Evolutionary conservation across 2,329 filamentous ascomycete genomes (phyloP).

Genomic region (Aspergillus oerlinghausenensis): DNA sequence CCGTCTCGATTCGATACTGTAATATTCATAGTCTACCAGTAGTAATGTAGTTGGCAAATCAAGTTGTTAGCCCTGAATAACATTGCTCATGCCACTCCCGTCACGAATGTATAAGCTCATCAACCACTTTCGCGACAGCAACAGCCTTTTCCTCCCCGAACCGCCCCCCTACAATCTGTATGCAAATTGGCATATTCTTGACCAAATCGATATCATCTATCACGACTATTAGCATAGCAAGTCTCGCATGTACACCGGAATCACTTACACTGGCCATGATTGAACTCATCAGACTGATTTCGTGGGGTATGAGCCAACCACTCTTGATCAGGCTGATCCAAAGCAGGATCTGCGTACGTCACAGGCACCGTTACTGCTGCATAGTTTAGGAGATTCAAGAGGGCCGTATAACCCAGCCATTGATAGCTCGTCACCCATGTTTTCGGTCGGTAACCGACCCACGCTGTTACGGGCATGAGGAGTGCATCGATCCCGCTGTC

Average conservation of each 20-base stretch:
- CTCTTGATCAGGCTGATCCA: slow-evolving; percentile 27
- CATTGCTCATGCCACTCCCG: background rate
- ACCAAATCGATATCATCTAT: slow-evolving; percentile 28
- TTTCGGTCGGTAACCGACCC: slow-evolving; percentile 26
- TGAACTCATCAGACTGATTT: slow-evolving; percentile 47
- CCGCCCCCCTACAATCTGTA: slow-evolving; percentile 30
- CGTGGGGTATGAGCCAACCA: slow-evolving; percentile 32
- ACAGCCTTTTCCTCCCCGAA: slow-evolving; percentile 32
- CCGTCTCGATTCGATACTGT: background rate
- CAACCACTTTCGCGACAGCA: slow-evolving; percentile 27
- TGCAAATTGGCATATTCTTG: slow-evolving; percentile 27
- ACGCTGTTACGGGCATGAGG: slow-evolving; percentile 24
- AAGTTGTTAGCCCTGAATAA: background rate
- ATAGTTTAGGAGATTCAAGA: slow-evolving; percentile 35
- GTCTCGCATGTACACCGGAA: background rate
- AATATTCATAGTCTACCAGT: slow-evolving; percentile 8
- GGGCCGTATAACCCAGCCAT: slow-evolving; percentile 32
- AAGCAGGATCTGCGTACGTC: slow-evolving; percentile 35
- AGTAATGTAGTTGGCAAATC: slow-evolving; percentile 3
- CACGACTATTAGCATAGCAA: background rate
- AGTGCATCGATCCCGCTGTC: slow-evolving; percentile 26
- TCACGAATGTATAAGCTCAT: slow-evolving; percentile 12
- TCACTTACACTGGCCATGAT: slow-evolving; percentile 32
- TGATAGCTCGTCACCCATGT: slow-evolving; percentile 27
- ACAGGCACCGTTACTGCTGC: slow-evolving; percentile 38